Percentiles rank a stretch among this genome's conserved stretches.
These are phyloP conservation scores for Radiomyces spectabilis DNA, from an alignment of 192 early-diverging fungal species.

Conservation along the genomic window DNA sequence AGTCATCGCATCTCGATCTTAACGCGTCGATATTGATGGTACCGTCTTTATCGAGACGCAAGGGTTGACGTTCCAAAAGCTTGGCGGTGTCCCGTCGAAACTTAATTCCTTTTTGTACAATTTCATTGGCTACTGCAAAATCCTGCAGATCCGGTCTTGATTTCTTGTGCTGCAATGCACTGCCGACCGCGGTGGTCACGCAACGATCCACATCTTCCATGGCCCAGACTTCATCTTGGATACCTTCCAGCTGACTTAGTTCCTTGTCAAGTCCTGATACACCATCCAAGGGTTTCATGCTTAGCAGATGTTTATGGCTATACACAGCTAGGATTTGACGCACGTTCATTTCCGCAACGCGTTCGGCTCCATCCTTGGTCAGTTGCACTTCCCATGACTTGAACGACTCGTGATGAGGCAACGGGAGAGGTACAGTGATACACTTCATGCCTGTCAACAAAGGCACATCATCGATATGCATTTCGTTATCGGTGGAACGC, in stretches of 20 bases:
- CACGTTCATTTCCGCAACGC: slow-evolving; percentile 36
- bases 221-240: slow-evolving; percentile 35
- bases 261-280: slow-evolving; percentile 3
- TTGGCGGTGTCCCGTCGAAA: slow-evolving; percentile 1
- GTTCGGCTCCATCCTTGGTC: slow-evolving; percentile 25
- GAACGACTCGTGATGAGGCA: neutral
- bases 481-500: neutral
- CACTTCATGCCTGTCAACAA: slow-evolving; percentile 5
- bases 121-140: slow-evolving; percentile 16
- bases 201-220: slow-evolving; percentile 35
- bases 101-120: slow-evolving; percentile 11
- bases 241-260: slow-evolving; percentile 11
- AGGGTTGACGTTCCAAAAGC: neutral
- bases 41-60: neutral
- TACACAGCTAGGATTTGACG: slow-evolving; percentile 31
- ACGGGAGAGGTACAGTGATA: neutral
- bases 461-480: slow-evolving; percentile 1
- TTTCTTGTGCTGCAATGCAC: slow-evolving; percentile 15
- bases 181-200: slow-evolving; percentile 39
- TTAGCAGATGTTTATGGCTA: slow-evolving; percentile 18
- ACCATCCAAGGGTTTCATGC: neutral
- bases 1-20: slow-evolving; percentile 42
- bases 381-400: slow-evolving; percentile 20
- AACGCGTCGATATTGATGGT: slow-evolving; percentile 1
- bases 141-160: slow-evolving; percentile 6